Base-by-base conservation (phyloP, 176 grass and related monocot genomes). In the Carex parvula region DNA sequence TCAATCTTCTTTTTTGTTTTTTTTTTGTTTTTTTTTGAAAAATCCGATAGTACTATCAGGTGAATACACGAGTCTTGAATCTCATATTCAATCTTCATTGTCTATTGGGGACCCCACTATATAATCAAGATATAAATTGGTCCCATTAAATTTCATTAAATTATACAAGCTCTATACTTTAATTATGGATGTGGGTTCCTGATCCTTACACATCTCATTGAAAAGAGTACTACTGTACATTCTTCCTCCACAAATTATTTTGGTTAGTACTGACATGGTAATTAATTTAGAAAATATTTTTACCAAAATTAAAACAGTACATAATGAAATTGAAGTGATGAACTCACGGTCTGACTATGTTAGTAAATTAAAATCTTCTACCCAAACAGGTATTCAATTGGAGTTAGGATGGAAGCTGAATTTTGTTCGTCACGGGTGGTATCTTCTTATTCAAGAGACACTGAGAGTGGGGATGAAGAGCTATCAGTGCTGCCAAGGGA, bases 401-500 rank as follows among this genome's bases (percentile, higher is more conserved):
- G 52, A 78, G 24, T 78, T 20, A 17, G 52, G 15, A 94, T 94
- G 92, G 92, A 76, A 60, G 88, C 90, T 32, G 87, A 92, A 39
- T 12, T 91, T 16, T 95, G 87, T 71, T 84, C 85, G 6, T 86
- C 71, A 20, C 58, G 35, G 5, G 67, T 70, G 61, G 20, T 83
- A 13, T 59, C 62, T 63, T 67, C 68, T 32, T 87, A 68, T 46
- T 55, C 87, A 8, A 80, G 60, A 53, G 87, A 90, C 61, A 80
- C 86, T 8, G 93, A 95, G 52, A 88, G 83, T 10, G 87, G 85
- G 0, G 87, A 91, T 9, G 93, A 95, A 65, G 93, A 95, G 75
- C 90, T 92, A 29, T 88, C 90, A 0, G 89, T 92, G 64, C 89
- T 95, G 54, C 93, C 91, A 9, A 86, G 86, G 63, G 87, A 95